Percentiles rank a stretch among this genome's conserved stretches.
Evolutionary conservation across 2,329 filamentous ascomycete genomes (phyloP).

Genomic region (Epichloe baconii): DNA sequence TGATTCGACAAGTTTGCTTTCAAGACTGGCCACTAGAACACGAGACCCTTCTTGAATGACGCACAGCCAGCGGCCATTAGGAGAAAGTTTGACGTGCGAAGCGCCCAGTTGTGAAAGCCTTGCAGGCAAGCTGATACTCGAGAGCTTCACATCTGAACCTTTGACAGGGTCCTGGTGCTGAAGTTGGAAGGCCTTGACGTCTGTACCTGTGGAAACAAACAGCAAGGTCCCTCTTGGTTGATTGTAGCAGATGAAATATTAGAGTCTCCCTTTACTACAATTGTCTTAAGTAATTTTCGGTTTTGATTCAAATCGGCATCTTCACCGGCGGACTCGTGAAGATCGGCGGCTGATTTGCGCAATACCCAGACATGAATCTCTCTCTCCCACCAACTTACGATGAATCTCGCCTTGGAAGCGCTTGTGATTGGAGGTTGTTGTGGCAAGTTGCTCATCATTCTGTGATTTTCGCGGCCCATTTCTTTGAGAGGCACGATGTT

Average conservation of each 20-base stretch:
- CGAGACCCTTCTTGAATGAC: constrained; percentile 48
- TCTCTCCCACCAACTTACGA: constrained; percentile 92
- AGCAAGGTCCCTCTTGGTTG: constrained; percentile 57
- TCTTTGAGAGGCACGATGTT: constrained; percentile 63
- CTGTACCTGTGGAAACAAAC: constrained; percentile 59
- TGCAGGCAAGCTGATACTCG: constrained; percentile 53
- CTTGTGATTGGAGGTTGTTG: constrained; percentile 63
- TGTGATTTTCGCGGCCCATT: constrained; percentile 70
- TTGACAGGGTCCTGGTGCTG: constrained; percentile 35
- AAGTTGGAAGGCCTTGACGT: constrained; percentile 67
- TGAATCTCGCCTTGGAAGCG: constrained; percentile 57
- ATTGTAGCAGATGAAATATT: constrained; percentile 67
- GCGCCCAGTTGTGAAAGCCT: constrained; percentile 50
- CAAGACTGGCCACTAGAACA: constrained; percentile 32
- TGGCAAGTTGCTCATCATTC: constrained; percentile 70
- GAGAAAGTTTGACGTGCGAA: constrained; percentile 54
- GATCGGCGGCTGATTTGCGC: constrained; percentile 30
- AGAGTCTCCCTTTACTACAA: constrained; percentile 57
- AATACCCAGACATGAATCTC: constrained; percentile 73
- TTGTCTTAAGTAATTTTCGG: constrained; percentile 55
- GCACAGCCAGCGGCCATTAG: constrained; percentile 56
- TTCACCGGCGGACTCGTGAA: constrained; percentile 28
- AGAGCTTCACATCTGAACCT: constrained; percentile 51
- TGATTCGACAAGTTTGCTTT: constrained; percentile 8
- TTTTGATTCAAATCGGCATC: constrained; percentile 35